A percentile compares a stretch with the other conserved stretches of the same genome.
Conservation (phyloP, 2,329 filamentous ascomycete genomes). For the Paracamarosporium sp. region DNA sequence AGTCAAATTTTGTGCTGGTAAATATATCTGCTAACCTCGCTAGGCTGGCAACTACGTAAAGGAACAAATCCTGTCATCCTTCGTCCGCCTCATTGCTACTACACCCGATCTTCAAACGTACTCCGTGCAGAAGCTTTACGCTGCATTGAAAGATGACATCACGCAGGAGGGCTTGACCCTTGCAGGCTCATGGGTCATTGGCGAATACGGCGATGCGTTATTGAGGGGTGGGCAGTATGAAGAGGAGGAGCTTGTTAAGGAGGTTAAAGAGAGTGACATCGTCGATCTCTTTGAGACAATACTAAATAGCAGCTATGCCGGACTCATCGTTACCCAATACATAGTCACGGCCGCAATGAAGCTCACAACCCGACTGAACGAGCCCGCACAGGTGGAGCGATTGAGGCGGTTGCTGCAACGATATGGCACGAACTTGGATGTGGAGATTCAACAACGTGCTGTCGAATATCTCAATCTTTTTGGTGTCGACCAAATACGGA, state of each 20-base stretch:
- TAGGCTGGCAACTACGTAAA: conserved; percentile 93
- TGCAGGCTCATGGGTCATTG: conserved; percentile 95
- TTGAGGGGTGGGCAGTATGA: conserved; percentile 89
- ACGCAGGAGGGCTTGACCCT: conserved; percentile 95
- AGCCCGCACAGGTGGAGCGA: conserved; percentile 84
- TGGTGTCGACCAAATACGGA: conserved; percentile 82
- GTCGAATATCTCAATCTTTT: conserved; percentile 98
- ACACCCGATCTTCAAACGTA: conserved; percentile 95
- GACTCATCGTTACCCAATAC: conserved; percentile 90
- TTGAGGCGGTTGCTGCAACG: conserved; percentile 78
- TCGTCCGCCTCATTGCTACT: conserved; percentile 92
- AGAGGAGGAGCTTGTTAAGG: conserved; percentile 84
- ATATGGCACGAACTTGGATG: conserved; percentile 85
- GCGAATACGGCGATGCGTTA: conserved; percentile 93
- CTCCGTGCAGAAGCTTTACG: conserved; percentile 92
- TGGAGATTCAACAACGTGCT: conserved; percentile 94
- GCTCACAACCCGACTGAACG: conserved; percentile 84
- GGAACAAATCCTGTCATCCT: conserved; percentile 96
- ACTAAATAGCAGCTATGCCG: conserved; percentile 92
- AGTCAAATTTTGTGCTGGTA: conserved; percentile 12
- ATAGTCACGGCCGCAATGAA: conserved; percentile 96
- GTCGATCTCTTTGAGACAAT: conserved; percentile 93
- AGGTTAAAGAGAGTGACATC: conserved; percentile 86
- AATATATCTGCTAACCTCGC: conserved; percentile 15
- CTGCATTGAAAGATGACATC: conserved; percentile 91